These are phyloP conservation scores for Plantago ovata DNA, from an alignment of 257 asterid species.

Conservation along the genomic window DNA sequence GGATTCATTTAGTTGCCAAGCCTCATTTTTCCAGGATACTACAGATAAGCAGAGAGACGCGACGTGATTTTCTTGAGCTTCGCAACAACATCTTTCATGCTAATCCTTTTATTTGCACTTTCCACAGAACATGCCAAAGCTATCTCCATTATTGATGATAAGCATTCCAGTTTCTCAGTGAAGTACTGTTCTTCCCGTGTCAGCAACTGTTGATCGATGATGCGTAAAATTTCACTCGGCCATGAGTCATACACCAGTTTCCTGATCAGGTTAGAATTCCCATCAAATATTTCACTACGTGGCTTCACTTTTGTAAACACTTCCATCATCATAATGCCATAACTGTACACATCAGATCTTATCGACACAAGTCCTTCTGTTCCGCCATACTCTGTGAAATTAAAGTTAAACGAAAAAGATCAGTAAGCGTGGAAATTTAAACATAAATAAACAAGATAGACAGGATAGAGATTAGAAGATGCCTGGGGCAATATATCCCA, in stretches of 20 bases:
- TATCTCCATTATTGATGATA: conserved; percentile 25
- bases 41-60: not conserved
- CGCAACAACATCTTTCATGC: conserved; percentile 21
- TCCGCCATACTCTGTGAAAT: conserved; percentile 22
- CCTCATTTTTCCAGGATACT: not conserved
- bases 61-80: conserved; percentile 8
- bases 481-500: too few relatives aligned
- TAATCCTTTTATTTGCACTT: conserved; percentile 17
- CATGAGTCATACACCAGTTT: conserved; percentile 15
- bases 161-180: conserved; percentile 14
- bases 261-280: conserved; percentile 19
- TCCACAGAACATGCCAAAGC: conserved; percentile 24
- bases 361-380: conserved; percentile 23
- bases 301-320: conserved; percentile 23
- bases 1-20: too few relatives aligned
- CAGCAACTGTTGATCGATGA: too few relatives aligned
- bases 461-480: too few relatives aligned
- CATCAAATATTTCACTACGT: conserved; percentile 6
- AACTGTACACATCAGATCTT: conserved; percentile 25
- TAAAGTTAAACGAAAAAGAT: too few relatives aligned
- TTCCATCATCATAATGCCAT: conserved; percentile 27
- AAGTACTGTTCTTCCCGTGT: conserved; percentile 10
- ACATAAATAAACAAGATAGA: too few relatives aligned
- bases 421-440: too few relatives aligned
- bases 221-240: conserved; percentile 6